Conservation (phyloP, 2,329 filamentous ascomycete species). For the Penicillium olsonii region DNA sequence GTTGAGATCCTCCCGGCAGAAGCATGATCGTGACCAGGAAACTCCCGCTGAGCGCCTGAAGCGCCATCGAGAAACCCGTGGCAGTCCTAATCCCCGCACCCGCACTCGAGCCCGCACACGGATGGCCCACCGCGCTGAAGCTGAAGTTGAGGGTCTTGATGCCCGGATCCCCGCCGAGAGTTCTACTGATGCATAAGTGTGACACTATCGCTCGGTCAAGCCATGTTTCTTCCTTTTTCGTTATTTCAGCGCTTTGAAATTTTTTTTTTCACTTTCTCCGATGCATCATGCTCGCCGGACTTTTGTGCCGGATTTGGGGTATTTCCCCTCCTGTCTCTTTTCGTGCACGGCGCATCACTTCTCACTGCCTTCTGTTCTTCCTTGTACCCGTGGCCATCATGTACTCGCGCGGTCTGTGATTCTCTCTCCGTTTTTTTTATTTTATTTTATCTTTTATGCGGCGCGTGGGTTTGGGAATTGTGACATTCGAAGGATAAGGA, state of each 20-base stretch:
- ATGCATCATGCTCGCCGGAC: no score
- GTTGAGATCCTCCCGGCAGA: background rate
- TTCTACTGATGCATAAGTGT: background rate
- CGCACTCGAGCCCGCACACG: conserved; percentile 7
- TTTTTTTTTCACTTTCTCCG: no score
- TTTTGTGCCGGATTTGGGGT: no score
- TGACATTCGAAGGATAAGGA: conserved; percentile 14
- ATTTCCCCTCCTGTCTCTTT: background rate
- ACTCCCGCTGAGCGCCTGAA: conserved; percentile 3
- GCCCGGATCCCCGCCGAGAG: background rate
- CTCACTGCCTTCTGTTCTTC: background rate
- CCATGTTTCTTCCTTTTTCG: background rate
- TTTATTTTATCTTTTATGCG: background rate
- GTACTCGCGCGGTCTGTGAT: conserved; percentile 4
- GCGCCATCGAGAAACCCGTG: conserved; percentile 1
- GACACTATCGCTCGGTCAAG: background rate
- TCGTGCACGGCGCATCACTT: background rate
- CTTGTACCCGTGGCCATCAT: conserved; percentile 7
- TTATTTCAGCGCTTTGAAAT: background rate
- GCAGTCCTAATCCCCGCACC: conserved; percentile 5
- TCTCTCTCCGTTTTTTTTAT: background rate
- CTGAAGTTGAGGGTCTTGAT: background rate
- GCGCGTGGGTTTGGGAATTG: conserved; percentile 9
- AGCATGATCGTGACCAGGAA: background rate
- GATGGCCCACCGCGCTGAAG: background rate